Evolutionary conservation across 1,139 yeast genomes (phyloP), one percentile per base, ranked within the genome.

Genomic region (Pichia sp.): DNA sequence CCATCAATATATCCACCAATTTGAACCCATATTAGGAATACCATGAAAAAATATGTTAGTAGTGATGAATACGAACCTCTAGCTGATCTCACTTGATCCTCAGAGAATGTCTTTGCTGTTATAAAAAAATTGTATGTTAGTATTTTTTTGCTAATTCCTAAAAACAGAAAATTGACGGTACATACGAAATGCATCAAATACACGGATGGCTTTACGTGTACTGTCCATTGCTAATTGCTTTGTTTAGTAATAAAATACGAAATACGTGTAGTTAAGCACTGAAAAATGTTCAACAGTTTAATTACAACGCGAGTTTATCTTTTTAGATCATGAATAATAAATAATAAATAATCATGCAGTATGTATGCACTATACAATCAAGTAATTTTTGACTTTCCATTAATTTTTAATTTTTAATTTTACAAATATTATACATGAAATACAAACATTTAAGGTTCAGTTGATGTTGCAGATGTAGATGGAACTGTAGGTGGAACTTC

Each of bases 1-100:
- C 97, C 98, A 44, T 95, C 96, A 54, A 91, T 73, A 66, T 76
- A 88, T 10, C 87, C 86, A 10, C 97, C 96, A 46, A 90, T 70
- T 66, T 90, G 95, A n/a, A 87, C 79, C 89, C 96, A 90, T 16
- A 87, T 68, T 45, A 91, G 72, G 63, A 89, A 80, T 18, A 89
- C 63, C 29, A 85, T 79, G 51, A 81, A 74, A 30, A 86, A 60
- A 27, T 77, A 73, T 13, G 91, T 81, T 47, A 84, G 49, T 3
- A 89, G 60, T 0, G 96, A 84, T n/a, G 91, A 79, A 28, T 80
- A 65, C 3, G 95, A 93, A 31, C 96, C 96, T 56, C 93, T 74
- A 42, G 79, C 73, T 1, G 95, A 85, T 58, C 88, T 72, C 48
- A 86, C 84, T 44, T 86, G 78, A 62, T 88, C 91, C 56, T 85